These are phyloP conservation scores for Macrophomina tecta DNA, from an alignment of 2,329 filamentous ascomycete species.

Conservation along the genomic window DNA sequence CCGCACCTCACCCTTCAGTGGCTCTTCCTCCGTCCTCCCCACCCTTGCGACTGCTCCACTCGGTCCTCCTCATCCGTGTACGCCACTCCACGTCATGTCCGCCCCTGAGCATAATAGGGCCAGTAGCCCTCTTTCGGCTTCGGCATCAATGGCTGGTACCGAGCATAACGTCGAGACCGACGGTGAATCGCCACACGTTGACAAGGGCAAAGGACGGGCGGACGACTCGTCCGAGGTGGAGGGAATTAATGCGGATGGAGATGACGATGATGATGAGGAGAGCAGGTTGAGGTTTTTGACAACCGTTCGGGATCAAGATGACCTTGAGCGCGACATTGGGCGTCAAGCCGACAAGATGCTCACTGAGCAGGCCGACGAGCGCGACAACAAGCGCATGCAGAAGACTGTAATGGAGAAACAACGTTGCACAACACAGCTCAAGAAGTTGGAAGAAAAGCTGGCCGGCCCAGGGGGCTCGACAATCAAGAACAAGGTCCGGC, in stretches of 20 bases:
- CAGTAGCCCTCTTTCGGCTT: not conserved
- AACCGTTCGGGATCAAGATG: conserved; percentile 76
- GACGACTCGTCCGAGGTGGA: not conserved
- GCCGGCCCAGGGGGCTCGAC: conserved; percentile 60
- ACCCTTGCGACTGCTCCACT: not conserved
- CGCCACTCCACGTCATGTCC: not conserved
- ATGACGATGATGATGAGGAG: conserved; percentile 14
- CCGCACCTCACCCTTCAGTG: too few relatives aligned
- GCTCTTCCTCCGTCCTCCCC: too few relatives aligned
- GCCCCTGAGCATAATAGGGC: not conserved
- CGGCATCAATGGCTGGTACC: not conserved
- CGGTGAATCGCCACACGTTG: not conserved
- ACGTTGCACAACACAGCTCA: conserved; percentile 70
- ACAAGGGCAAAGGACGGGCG: conserved; percentile 17
- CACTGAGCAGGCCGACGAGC: conserved; percentile 66
- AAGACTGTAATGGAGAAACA: conserved; percentile 58
- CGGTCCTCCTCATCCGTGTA: not conserved
- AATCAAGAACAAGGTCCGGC: conserved; percentile 64
- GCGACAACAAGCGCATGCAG: conserved; percentile 67
- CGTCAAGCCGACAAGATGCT: conserved; percentile 67
- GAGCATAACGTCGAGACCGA: not conserved
- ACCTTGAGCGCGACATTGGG: conserved; percentile 85
- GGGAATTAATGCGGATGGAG: not conserved
- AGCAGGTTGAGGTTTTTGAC: conserved; percentile 14
- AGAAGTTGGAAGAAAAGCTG: conserved; percentile 56